phyloP scores from a whole-genome alignment of 1,284 basidiomycete genomes.

The Ceratobasidium sp. region DNA sequence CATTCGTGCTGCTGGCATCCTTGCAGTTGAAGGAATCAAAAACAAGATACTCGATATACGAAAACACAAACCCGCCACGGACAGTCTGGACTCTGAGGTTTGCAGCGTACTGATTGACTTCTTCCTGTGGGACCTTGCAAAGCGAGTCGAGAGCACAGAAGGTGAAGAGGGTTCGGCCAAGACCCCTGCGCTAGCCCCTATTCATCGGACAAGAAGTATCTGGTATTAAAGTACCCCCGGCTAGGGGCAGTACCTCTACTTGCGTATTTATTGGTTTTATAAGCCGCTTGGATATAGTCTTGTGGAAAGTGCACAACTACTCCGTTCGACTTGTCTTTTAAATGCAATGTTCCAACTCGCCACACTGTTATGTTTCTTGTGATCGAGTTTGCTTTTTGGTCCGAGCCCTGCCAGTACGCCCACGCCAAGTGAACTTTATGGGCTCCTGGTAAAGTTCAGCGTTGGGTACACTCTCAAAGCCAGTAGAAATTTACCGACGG shows the following conservation, averaged over 20 bases:
- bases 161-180: constrained; percentile 59
- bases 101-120: constrained; percentile 85
- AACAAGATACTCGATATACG: constrained; percentile 44
- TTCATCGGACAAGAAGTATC: constrained; percentile 77
- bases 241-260: background rate
- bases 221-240: constrained; percentile 65
- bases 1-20: constrained; percentile 73
- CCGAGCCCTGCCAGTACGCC: too few relatives aligned
- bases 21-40: constrained; percentile 74
- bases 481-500: background rate
- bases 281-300: too few relatives aligned
- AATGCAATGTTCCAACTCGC: too few relatives aligned
- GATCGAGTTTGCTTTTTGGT: too few relatives aligned
- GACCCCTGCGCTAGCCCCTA: constrained; percentile 57
- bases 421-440: too few relatives aligned
- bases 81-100: constrained; percentile 50
- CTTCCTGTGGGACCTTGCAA: constrained; percentile 84
- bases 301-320: too few relatives aligned
- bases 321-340: too few relatives aligned
- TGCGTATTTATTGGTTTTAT: too few relatives aligned
- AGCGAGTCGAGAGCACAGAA: constrained; percentile 62
- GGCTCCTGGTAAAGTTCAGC: background rate
- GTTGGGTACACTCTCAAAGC: background rate
- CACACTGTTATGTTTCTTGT: too few relatives aligned
- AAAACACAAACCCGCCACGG: constrained; percentile 53